Evolutionary conservation across 257 asterid species (phyloP), one percentile per base, ranked within the genome.

Genomic region (Nyctanthes arbortristis): DNA sequence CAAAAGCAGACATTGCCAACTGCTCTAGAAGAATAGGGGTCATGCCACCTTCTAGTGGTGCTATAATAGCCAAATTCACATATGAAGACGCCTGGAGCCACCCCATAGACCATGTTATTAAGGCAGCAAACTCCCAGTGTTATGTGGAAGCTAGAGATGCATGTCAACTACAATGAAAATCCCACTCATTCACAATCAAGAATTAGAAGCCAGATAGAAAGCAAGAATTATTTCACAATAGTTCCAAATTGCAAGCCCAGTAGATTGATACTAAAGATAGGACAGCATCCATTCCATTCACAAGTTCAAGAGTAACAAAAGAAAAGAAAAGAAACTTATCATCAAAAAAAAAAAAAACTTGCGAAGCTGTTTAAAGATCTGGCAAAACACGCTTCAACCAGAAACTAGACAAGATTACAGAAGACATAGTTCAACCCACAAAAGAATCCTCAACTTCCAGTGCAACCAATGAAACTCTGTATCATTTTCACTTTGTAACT

Each of bases 1-100:
- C 71, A 37, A 45, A 58, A 25, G 32, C 66, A 39, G 77, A 72
- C n/a, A 66, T 27, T 31, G 36, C 71, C 54, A 56, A 16, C 52
- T 40, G 22, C n/a, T 14, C 49, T 40, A 40, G 16, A n/a, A 4
- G 7, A 7, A n/a, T 40, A 40, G 49, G 16, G 8, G 22, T 40
- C 22, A 13, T 40, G 49, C 13, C 49, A 40, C 49, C 49, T 39
- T 39, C 20, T 14, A 40, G n/a, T 40, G 49, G 13, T 3, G 8
- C 49, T 12, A 40, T 40, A 40, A 40, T 40, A 40, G 52, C 52
- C 52, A 40, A 16, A 40, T 22, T 22, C 52, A 16, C 16, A 40
- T 43, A 18, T 16, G 16, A 43, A 16, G 54, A 43, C 54, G n/a
- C 54, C 54, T 16, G 22, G 8, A n/a, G 24, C 54, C 22, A 16